Evolutionary conservation across 2,329 filamentous ascomycete genomes (phyloP).

Genomic region (Colletotrichum liriopes): DNA sequence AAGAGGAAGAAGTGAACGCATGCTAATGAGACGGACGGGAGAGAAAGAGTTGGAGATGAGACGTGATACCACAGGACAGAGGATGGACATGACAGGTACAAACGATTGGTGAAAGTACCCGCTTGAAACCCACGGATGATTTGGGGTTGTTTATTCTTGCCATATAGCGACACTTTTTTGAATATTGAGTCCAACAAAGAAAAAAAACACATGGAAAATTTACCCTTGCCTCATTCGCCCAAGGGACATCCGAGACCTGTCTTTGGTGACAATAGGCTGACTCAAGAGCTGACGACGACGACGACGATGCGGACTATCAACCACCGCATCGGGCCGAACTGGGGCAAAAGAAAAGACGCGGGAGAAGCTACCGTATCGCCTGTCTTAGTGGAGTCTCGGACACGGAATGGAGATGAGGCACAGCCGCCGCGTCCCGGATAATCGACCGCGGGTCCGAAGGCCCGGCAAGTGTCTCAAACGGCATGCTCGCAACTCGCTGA

Average conservation of each 20-base stretch:
- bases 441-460: background rate
- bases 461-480: background rate
- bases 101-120: slow-evolving; percentile 4
- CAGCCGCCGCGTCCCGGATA: background rate
- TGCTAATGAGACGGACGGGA: background rate
- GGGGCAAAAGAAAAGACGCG: background rate
- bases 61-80: slow-evolving; percentile 35
- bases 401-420: background rate
- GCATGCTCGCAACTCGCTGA: slow-evolving; percentile 17
- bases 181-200: slow-evolving; percentile 9
- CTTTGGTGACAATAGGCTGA: background rate
- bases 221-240: background rate
- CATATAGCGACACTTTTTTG: slow-evolving; percentile 20
- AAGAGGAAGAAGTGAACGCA: slow-evolving; percentile 66
- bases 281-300: background rate
- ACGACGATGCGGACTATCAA: background rate
- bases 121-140: slow-evolving; percentile 13
- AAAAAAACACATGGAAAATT: slow-evolving; percentile 5
- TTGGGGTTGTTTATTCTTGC: slow-evolving; percentile 25
- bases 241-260: background rate
- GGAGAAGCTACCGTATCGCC: background rate
- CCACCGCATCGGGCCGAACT: background rate
- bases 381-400: background rate
- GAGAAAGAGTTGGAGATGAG: background rate
- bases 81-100: slow-evolving; percentile 5